Percentiles rank a stretch among this genome's conserved stretches.
Conservation (phyloP, 352 stramenopile genomes). For the Phytopythium chamaehyphon region DNA sequence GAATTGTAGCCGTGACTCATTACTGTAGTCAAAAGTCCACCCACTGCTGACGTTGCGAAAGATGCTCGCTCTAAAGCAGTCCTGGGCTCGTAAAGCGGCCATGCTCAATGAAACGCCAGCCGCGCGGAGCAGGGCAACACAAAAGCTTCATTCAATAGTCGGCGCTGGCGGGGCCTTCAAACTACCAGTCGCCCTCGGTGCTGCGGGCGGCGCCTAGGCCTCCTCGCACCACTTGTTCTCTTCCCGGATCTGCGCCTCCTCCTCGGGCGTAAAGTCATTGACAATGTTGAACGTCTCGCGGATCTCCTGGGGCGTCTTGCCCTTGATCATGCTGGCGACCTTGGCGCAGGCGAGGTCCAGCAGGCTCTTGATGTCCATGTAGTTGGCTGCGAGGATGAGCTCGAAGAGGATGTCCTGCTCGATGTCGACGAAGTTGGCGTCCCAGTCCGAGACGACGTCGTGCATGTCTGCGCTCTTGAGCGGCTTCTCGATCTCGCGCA, state of each 20-base stretch:
- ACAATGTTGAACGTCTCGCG: conserved; percentile 99
- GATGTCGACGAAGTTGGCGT: conserved; percentile 99
- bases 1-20: too few species aligned
- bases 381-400: conserved; percentile 99
- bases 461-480: conserved; percentile 98
- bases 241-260: conserved; percentile 98
- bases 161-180: neutral
- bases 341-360: conserved; percentile 91
- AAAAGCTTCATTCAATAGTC: conserved; percentile 2
- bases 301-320: conserved; percentile 99
- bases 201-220: conserved; percentile 57
- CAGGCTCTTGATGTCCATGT: conserved; percentile 99
- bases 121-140: neutral
- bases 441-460: conserved; percentile 99
- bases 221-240: conserved; percentile 99
- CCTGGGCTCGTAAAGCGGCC: too few species aligned
- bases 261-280: conserved; percentile 99
- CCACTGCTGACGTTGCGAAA: too few species aligned
- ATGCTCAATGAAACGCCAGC: too few species aligned
- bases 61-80: too few species aligned
- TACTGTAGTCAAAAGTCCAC: too few species aligned
- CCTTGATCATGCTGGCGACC: conserved; percentile 92
- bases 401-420: conserved; percentile 99
- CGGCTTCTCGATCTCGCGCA: conserved; percentile 99
- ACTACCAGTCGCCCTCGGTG: too few species aligned